Evolutionary conservation across 2,329 filamentous ascomycete genomes (phyloP).

Genomic region (Trichoderma breve): DNA sequence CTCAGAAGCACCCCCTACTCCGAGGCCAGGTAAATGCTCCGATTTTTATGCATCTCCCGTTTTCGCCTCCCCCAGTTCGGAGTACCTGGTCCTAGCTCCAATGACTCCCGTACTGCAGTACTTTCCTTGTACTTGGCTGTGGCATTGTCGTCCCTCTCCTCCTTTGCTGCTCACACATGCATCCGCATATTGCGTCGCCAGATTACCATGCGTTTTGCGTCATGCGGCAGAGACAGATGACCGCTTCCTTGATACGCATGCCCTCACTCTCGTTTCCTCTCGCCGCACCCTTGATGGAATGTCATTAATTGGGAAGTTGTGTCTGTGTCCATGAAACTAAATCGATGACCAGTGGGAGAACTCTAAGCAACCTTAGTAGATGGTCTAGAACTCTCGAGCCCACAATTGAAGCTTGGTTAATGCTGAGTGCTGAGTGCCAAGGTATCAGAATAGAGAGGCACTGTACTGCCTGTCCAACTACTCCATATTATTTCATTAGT

Average conservation of each 20-base stretch:
- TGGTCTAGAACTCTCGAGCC: slow-evolving; percentile 13
- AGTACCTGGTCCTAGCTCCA: slow-evolving; percentile 3
- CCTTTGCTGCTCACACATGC: neutral
- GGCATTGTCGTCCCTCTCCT: neutral
- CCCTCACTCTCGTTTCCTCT: neutral
- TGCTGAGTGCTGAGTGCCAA: neutral
- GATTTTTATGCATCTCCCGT: neutral
- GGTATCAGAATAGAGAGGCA: neutral
- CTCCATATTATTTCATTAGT: neutral
- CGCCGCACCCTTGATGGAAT: neutral
- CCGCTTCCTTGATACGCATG: neutral
- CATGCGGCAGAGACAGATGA: slow-evolving; percentile 10
- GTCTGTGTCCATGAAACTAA: neutral
- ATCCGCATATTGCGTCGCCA: slow-evolving; percentile 2
- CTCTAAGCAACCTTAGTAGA: slow-evolving; percentile 4
- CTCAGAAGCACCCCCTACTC: neutral
- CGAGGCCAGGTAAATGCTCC: neutral
- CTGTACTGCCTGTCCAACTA: neutral
- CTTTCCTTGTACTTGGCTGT: neutral
- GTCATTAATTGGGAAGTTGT: neutral
- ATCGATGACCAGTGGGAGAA: slow-evolving; percentile 8
- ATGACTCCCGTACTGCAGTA: neutral
- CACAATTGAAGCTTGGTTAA: neutral
- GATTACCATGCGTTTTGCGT: slow-evolving; percentile 8
- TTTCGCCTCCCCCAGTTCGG: slow-evolving; percentile 2